These are phyloP conservation scores for Neocucurbitaria cava DNA, from an alignment of 2,329 filamentous ascomycete species.

Conservation along the genomic window DNA sequence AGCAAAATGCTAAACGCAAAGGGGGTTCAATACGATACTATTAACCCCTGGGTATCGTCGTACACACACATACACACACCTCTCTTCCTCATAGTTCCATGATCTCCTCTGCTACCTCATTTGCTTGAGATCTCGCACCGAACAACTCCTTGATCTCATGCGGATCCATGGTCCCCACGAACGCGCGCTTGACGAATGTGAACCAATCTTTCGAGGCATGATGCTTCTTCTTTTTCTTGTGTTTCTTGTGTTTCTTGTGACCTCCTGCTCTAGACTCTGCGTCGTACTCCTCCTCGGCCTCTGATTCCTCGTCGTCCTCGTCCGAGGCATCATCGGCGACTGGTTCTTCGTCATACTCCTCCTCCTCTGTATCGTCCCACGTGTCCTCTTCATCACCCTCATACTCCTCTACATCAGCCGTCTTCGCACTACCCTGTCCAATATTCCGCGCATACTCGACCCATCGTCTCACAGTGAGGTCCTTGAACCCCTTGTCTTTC, in stretches of 20 bases:
- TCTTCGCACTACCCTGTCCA: slow-evolving; percentile 57
- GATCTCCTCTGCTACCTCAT: neutral
- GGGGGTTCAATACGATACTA: neutral
- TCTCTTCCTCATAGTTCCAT: neutral
- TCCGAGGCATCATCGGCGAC: slow-evolving; percentile 15
- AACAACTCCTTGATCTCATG: slow-evolving; percentile 65
- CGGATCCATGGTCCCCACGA: slow-evolving; percentile 74
- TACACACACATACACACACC: neutral
- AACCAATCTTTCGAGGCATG: slow-evolving; percentile 73
- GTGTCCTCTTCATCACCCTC: slow-evolving; percentile 19
- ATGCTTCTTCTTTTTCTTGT: slow-evolving; percentile 56
- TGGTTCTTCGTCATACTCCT: slow-evolving; percentile 26
- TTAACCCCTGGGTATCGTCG: neutral
- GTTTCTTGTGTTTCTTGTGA: slow-evolving; percentile 58
- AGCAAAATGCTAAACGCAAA: neutral
- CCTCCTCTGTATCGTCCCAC: slow-evolving; percentile 1
- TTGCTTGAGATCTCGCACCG: neutral
- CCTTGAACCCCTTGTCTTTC: slow-evolving; percentile 76
- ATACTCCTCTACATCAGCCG: slow-evolving; percentile 14
- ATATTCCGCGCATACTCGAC: slow-evolving; percentile 82
- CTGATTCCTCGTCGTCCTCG: slow-evolving; percentile 37
- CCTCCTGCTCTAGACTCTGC: slow-evolving; percentile 38
- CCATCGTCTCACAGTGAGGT: slow-evolving; percentile 84
- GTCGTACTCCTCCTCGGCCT: slow-evolving; percentile 33
- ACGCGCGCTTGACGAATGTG: slow-evolving; percentile 78